A percentile compares a stretch with the other conserved stretches of the same genome.
Conservation (phyloP, 108 stramenopile species). For the Skeletonema marinoi region DNA sequence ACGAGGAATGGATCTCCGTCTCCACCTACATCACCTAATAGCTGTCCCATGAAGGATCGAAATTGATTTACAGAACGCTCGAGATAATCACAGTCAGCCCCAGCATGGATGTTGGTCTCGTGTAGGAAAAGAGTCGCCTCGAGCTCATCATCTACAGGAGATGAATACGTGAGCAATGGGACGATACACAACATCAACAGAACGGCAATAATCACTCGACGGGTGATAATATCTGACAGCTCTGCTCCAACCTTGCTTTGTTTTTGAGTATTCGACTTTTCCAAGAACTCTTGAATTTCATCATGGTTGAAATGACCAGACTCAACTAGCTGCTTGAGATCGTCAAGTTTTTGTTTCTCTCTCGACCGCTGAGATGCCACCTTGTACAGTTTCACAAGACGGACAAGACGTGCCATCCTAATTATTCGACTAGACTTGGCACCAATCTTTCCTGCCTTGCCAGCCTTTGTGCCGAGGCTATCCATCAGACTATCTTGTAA, state of each 20-base stretch:
- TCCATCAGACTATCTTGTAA: conserved; percentile 25
- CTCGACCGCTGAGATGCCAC: conserved; percentile 51
- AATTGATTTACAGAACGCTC: conserved; percentile 28
- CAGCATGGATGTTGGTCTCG: conserved; percentile 34
- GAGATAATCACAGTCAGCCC: conserved; percentile 41
- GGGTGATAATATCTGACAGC: conserved; percentile 74
- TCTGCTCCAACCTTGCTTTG: conserved; percentile 71
- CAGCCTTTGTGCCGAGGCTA: conserved; percentile 44
- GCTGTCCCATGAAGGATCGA: conserved; percentile 44
- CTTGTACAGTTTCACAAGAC: conserved; percentile 76
- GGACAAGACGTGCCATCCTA: conserved; percentile 73
- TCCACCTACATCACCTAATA: conserved; percentile 8
- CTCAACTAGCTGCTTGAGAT: conserved; percentile 48
- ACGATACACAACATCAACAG: conserved; percentile 66
- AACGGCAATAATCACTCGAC: conserved; percentile 66
- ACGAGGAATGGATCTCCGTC: conserved; percentile 40
- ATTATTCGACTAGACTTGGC: conserved; percentile 62
- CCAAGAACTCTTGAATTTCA: conserved; percentile 49
- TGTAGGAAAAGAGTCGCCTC: conserved; percentile 42
- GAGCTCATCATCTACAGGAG: conserved; percentile 34
- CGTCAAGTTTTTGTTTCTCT: conserved; percentile 50
- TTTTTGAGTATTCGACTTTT: conserved; percentile 47
- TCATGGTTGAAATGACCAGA: conserved; percentile 45
- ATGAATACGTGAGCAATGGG: conserved; percentile 55
- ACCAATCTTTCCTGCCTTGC: conserved; percentile 52